Percentiles rank a stretch among this genome's conserved stretches.
Evolutionary conservation across 768 basidiomycete species (phyloP).

Genomic region (Strobilomyces confusus): DNA sequence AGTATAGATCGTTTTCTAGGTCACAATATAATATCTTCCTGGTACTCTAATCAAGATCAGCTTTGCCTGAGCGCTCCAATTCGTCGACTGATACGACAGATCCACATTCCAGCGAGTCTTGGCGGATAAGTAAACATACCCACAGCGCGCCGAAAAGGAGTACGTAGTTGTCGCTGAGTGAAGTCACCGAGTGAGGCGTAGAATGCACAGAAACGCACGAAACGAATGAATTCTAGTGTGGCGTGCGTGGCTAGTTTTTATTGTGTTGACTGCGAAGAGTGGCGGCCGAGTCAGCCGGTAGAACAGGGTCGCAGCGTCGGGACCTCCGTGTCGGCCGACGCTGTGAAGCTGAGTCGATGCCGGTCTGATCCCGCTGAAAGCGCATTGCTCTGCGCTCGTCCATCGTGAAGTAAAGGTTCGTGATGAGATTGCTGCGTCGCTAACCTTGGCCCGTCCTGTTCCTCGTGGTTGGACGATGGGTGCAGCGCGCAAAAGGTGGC

Average conservation of each 20-base stretch:
- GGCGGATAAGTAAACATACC: too few relatives aligned
- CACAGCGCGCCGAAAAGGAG: neutral
- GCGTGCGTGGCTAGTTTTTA: neutral
- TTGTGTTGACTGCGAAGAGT: neutral
- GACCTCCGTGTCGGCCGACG: neutral
- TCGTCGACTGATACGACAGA: too few relatives aligned
- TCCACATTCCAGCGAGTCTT: too few relatives aligned
- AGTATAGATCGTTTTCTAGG: neutral
- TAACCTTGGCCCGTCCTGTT: neutral
- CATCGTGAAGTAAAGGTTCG: neutral
- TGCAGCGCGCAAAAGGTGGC: neutral
- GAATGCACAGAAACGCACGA: neutral
- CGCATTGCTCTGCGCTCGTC: neutral
- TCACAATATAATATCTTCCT: neutral
- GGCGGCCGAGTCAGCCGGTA: neutral
- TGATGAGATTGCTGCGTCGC: neutral
- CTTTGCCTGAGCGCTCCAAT: neutral
- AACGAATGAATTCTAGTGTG: neutral
- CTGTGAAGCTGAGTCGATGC: neutral
- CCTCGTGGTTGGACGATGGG: neutral
- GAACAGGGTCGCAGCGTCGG: neutral
- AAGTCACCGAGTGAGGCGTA: neutral
- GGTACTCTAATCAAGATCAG: neutral
- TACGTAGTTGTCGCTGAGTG: neutral
- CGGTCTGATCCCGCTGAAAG: neutral